Evolutionary conservation across 805 yeast species (phyloP).

Genomic region (Schizosaccharomyces osmophilus): DNA sequence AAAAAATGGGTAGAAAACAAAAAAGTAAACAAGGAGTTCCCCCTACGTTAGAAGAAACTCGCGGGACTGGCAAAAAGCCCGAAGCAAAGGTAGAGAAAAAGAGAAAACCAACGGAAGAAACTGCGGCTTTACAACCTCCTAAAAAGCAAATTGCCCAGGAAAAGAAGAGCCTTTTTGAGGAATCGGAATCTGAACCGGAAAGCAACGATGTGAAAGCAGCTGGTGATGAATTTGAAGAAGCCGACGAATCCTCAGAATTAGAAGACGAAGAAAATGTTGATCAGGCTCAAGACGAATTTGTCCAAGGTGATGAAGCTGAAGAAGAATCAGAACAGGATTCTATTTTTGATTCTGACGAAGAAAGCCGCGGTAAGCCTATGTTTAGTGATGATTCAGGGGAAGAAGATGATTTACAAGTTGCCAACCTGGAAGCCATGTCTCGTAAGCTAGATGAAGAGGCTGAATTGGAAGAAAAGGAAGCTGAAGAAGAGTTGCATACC

Average conservation of each 20-base stretch:
- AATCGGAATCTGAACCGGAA: constrained; percentile 6
- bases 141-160: not conserved
- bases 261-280: constrained; percentile 33
- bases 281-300: constrained; percentile 23
- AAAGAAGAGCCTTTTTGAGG: constrained; percentile 5
- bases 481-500: constrained; percentile 8
- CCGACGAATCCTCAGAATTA: constrained; percentile 18
- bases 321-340: constrained; percentile 20
- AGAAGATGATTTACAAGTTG: constrained; percentile 49
- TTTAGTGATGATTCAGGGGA: constrained; percentile 53
- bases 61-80: not conserved
- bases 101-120: constrained; percentile 1
- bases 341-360: constrained; percentile 41
- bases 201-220: constrained; percentile 18
- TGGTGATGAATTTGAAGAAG: constrained; percentile 9
- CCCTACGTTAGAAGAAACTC: not conserved
- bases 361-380: constrained; percentile 36
- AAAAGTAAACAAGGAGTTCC: not conserved
- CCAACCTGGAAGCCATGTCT: constrained; percentile 62
- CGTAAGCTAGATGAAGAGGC: constrained; percentile 31
- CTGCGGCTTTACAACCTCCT: not conserved
- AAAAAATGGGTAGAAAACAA: not conserved
- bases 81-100: not conserved
- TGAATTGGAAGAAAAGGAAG: constrained; percentile 9
- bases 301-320: constrained; percentile 11